These are phyloP conservation scores for Aspergillus steynii DNA, from an alignment of 495 filamentous ascomycete species.

Conservation along the genomic window DNA sequence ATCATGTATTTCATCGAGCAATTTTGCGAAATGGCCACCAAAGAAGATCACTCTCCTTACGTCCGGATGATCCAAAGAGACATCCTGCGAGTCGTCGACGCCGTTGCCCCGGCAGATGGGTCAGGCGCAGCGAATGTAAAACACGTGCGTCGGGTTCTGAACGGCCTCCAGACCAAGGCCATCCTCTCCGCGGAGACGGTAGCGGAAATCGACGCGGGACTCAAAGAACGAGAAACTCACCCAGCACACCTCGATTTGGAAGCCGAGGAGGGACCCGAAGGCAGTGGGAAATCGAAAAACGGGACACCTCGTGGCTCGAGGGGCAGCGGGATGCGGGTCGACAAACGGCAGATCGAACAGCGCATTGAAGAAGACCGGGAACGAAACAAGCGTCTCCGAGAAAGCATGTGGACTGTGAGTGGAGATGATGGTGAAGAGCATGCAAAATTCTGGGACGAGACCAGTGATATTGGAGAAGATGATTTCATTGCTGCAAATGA, in stretches of 20 bases:
- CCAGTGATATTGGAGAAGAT: conserved; percentile 79
- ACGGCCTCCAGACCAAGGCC: conserved; percentile 63
- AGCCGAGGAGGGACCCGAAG: conserved; percentile 31
- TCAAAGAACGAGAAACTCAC: conserved; percentile 69
- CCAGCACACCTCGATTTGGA: conserved; percentile 42
- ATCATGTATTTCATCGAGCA: conserved; percentile 99
- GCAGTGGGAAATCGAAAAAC: conserved; percentile 26
- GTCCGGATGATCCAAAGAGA: conserved; percentile 93
- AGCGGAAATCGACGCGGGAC: conserved; percentile 72
- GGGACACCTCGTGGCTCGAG: conserved; percentile 35
- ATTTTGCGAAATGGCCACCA: conserved; percentile 81
- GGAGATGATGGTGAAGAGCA: conserved; percentile 58
- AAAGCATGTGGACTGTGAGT: conserved; percentile 85
- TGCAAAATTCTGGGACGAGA: conserved; percentile 76
- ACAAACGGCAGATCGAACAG: conserved; percentile 89
- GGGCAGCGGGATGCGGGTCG: conserved; percentile 53
- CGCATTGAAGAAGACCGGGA: conserved; percentile 96
- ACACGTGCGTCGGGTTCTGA: conserved; percentile 79
- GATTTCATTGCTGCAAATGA: conserved; percentile 72
- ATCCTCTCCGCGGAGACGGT: conserved; percentile 70
- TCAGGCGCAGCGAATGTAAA: conserved; percentile 92
- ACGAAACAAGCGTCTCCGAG: conserved; percentile 84
- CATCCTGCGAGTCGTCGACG: conserved; percentile 84
- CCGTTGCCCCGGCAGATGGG: conserved; percentile 77
- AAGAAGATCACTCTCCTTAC: conserved; percentile 73